These are phyloP conservation scores for Blastocystis sp. DNA, from an alignment of 352 stramenopile genomes.

Conservation along the genomic window DNA sequence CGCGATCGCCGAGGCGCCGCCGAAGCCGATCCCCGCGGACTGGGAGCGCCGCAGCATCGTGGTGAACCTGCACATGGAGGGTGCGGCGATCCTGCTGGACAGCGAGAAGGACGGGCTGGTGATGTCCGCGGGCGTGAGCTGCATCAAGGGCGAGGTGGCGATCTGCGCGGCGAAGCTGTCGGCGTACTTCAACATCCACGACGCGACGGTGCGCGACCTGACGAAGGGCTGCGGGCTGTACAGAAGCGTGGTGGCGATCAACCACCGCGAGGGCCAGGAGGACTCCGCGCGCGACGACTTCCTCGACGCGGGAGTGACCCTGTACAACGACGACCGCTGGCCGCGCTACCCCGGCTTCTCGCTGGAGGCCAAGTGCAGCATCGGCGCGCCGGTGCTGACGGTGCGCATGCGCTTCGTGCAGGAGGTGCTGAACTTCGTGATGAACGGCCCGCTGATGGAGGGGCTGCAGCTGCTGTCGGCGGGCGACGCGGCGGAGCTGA, in stretches of 20 bases:
- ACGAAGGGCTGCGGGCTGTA: conserved; percentile 53
- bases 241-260: conserved; percentile 29
- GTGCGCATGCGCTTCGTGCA: conserved; percentile 63
- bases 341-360: conserved; percentile 36
- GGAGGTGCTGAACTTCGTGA: conserved; percentile 65
- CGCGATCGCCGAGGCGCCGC: conserved; percentile 11
- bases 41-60: conserved; percentile 59
- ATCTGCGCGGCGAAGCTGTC: conserved; percentile 52
- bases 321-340: conserved; percentile 66
- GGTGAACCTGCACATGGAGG: conserved; percentile 28
- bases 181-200: conserved; percentile 47
- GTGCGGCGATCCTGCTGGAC: conserved; percentile 15
- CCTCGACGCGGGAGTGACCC: conserved; percentile 23
- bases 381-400: conserved; percentile 56
- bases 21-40: conserved; percentile 59
- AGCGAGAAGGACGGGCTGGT: conserved; percentile 30
- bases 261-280: background rate
- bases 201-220: conserved; percentile 15
- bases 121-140: conserved; percentile 28
- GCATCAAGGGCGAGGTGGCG: conserved; percentile 4
- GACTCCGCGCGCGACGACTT: conserved; percentile 23
- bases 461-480: conserved; percentile 25
- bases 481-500: background rate
- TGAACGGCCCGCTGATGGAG: conserved; percentile 53
- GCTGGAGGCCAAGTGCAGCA: conserved; percentile 38